A percentile compares a stretch with the other conserved stretches of the same genome.
Conservation (phyloP, 345 rosid genomes). For the Bruguiera sexangula region DNA sequence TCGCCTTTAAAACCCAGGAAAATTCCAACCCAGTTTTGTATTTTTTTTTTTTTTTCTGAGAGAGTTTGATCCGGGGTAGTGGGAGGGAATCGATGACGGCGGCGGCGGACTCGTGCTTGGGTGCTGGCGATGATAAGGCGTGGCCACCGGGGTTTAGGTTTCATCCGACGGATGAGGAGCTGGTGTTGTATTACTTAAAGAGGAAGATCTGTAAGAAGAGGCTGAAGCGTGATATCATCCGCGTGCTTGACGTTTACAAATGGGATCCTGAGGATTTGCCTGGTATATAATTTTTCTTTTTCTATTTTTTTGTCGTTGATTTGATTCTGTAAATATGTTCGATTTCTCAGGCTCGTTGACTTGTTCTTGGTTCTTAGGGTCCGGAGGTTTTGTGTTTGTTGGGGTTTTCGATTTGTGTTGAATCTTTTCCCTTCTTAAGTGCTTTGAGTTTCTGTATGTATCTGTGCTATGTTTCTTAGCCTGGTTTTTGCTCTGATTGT, state of each 20-base stretch:
- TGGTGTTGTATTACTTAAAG: conserved; percentile 68
- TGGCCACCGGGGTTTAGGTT: conserved; percentile 95
- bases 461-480: no score
- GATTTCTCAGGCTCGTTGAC: not conserved
- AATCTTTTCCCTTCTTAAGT: no score
- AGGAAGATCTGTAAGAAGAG: conserved; percentile 63
- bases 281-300: conserved; percentile 33
- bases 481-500: no score
- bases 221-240: conserved; percentile 54
- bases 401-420: not conserved
- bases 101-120: conserved; percentile 20
- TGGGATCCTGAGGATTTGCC: conserved; percentile 94
- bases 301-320: not conserved
- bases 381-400: not conserved
- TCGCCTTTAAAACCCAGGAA: no score
- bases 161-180: conserved; percentile 94
- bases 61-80: not conserved
- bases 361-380: not conserved
- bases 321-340: not conserved
- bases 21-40: no score
- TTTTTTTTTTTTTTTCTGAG: not conserved
- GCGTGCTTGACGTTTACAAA: conserved; percentile 82
- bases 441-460: no score
- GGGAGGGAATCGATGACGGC: conserved; percentile 20
- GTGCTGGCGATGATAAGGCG: conserved; percentile 27